Base-by-base conservation (phyloP, 2,329 filamentous ascomycete genomes). In the Trichoderma gracile region DNA sequence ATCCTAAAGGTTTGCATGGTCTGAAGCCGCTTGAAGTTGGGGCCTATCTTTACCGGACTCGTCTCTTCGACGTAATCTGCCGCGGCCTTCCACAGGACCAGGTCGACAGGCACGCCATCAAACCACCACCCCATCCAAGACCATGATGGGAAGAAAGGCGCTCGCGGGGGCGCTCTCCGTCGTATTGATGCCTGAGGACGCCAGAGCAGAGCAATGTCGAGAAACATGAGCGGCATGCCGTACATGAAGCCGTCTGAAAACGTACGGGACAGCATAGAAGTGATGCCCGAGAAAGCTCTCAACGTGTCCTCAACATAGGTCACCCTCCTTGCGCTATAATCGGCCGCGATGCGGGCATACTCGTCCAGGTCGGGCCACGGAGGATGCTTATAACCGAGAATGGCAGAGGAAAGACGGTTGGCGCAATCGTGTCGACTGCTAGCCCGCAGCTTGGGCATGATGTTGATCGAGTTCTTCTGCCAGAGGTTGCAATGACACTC, bases 111-210 rank as follows among this genome's bases (percentile, higher is more conserved):
- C 15, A 80, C 72, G 30, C 75, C 77, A 63, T 81, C 79, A 63
- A 78, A 79, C 75, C 78, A 80, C 79, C 79, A 81, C 23, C 79
- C 79, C 75, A 81, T 78, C 79, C 79, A 81, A 33, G 78, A 79
- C 79, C 79, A 81, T 4, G 77, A 79, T 0, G 79, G 79, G 6
- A 81, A 71, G 59, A 78, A 78, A 2, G 77, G 74, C 12, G 76
- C 72, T 0, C 74, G 73, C 3, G 75, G 70, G 7, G 77, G 68
- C 7, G 75, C 74, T 23, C 78, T 70, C 19, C 79, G 72, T 27
- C 78, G 73, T 30, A 81, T 77, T 3, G 77, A 78, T 17, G 79
- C 78, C 52, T 78, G 74, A 15, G 79, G 79, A 17, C 78, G 74
- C 79, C 79, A 81, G 27, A 81, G 73, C 23, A 81, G 73, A 8